Evolutionary conservation across 257 asterid genomes (phyloP).

Genomic region (Nicotiana benthamiana): DNA sequence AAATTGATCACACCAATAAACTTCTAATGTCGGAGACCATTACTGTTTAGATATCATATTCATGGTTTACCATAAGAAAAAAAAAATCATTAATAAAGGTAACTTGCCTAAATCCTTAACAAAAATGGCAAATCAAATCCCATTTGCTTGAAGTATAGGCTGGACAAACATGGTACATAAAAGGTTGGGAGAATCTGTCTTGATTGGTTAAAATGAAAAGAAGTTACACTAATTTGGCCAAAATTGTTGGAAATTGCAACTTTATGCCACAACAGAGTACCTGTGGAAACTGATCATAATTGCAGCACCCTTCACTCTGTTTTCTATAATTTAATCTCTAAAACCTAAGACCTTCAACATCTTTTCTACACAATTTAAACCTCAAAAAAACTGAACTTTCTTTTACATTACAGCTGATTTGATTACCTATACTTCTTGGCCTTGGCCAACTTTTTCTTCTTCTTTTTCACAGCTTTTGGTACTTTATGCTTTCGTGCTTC

Average conservation of each 20-base stretch:
- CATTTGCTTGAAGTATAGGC: no score
- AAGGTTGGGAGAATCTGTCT: neutral
- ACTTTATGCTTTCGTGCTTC: slow-evolving; percentile 74
- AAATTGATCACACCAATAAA: neutral
- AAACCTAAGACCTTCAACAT: neutral
- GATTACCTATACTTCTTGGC: slow-evolving; percentile 67
- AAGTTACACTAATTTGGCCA: neutral
- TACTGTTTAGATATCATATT: neutral
- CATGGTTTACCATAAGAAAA: no score
- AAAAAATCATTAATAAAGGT: no score
- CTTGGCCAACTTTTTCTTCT: slow-evolving; percentile 79
- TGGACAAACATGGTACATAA: neutral
- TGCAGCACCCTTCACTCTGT: neutral
- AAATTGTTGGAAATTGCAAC: neutral
- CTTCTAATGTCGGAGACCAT: neutral
- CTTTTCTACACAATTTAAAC: neutral
- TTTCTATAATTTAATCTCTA: neutral
- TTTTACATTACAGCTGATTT: neutral
- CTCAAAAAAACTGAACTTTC: neutral
- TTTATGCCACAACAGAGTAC: neutral
- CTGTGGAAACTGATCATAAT: neutral
- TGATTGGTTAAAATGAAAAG: neutral
- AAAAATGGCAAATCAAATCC: neutral
- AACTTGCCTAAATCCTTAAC: neutral
- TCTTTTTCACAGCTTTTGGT: slow-evolving; percentile 80